Evolutionary conservation across 805 yeast genomes (phyloP), one percentile per base, ranked within the genome.

Genomic region (Candida vartiovaarae): DNA sequence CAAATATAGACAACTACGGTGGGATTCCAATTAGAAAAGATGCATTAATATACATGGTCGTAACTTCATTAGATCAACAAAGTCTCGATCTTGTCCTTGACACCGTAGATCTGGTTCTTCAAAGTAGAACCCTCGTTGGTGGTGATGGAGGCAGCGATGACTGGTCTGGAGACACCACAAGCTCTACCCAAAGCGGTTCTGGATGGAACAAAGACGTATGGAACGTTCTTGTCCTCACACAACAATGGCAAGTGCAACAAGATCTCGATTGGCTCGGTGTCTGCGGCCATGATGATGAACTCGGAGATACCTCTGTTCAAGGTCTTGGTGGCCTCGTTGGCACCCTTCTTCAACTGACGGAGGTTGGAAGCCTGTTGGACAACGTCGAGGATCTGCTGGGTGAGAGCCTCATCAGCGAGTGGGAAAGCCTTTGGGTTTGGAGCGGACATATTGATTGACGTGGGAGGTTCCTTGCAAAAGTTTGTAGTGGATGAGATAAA

Each of bases 131-230:
- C 95, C 65, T 93, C 99, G 74, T 93, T 93, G 56, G 98, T 81
- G 67, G 99, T 93, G 66, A 93, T 93, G 52, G 95, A 84, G 53
- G 97, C 97, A 65, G 99, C 95, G 67, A 93, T 91, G 49, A 93
- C 99, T 56, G 98, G 97, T 80, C 99, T 86, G 45, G 98, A 88
- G 52, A 93, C 99, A 75, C 99, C 99, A 76, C 99, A 93, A 62
- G 99, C 98, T 77, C 99, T 87, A 70, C 99, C 99, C 61, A 93
- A 78, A 52, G 99, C 99, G 64, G 93, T 82, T 79, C 93, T 91
- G 59, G 97, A 89, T 57, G 99, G 97, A 55, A 93, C 98, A 58
- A 93, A 93, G 53, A 93, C 98, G 76, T 93, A 93, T 53, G 99
- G 97, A 56, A 93, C 99, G 76, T 93, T 93, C 80, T 93, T 93